A percentile compares a stretch with the other conserved stretches of the same genome.
phyloP scores from a whole-genome alignment of 441 rosid genomes.

The Mallotus repandus region DNA sequence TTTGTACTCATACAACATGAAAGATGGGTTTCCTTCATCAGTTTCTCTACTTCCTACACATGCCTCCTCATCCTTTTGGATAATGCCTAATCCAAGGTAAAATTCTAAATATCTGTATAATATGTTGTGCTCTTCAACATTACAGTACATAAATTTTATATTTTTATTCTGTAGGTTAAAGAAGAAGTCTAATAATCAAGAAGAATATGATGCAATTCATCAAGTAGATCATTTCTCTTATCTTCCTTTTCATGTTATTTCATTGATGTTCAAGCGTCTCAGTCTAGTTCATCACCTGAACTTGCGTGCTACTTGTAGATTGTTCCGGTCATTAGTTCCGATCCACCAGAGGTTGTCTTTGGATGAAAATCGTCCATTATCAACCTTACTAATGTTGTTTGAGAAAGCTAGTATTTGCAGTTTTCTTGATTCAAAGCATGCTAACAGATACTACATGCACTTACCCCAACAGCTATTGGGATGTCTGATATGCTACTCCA shows the following conservation, averaged over 20 bases:
- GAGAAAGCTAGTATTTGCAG: background rate
- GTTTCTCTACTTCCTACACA: background rate
- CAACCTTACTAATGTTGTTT: background rate
- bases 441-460: too few species aligned
- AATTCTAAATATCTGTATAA: too few species aligned
- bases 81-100: background rate
- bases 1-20: background rate
- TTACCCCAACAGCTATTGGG: too few species aligned
- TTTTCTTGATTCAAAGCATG: background rate
- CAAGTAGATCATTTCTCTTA: background rate
- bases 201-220: background rate
- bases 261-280: background rate
- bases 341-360: background rate
- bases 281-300: background rate
- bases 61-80: background rate
- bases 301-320: background rate
- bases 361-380: background rate
- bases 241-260: background rate
- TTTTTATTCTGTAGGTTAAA: too few species aligned
- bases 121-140: too few species aligned
- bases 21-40: background rate
- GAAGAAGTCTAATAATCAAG: background rate
- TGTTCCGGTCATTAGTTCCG: background rate
- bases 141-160: too few species aligned
- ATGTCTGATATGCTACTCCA: background rate